phyloP scores from a whole-genome alignment of 2,329 filamentous ascomycete genomes.

The Zarea fungicola region DNA sequence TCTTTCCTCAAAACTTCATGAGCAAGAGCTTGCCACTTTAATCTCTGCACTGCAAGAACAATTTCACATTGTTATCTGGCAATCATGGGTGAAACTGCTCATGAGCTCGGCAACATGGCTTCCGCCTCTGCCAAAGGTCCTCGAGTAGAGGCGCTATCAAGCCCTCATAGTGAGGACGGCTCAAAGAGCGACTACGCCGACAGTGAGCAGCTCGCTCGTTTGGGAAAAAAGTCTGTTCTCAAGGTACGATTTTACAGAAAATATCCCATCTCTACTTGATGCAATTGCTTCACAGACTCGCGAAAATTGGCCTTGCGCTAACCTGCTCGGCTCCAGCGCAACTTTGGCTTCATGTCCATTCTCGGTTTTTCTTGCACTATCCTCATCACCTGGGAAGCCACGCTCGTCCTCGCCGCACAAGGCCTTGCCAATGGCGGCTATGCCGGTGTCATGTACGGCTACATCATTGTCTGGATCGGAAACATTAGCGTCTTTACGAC shows the following conservation, averaged over 20 bases:
- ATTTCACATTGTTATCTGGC: background rate
- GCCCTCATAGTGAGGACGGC: slow-evolving; percentile 1
- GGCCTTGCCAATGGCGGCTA: slow-evolving; percentile 40
- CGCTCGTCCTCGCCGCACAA: slow-evolving; percentile 21
- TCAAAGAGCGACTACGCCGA: slow-evolving; percentile 5
- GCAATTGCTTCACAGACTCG: background rate
- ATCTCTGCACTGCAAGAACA: background rate
- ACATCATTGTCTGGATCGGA: slow-evolving; percentile 39
- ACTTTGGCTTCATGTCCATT: slow-evolving; percentile 40
- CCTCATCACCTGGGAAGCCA: slow-evolving; percentile 44
- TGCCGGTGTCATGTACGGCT: slow-evolving; percentile 45
- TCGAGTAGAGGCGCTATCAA: background rate
- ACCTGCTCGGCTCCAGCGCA: slow-evolving; percentile 24
- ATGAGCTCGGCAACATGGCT: slow-evolving; percentile 11
- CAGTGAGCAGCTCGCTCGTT: slow-evolving; percentile 6
- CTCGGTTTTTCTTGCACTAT: slow-evolving; percentile 42
- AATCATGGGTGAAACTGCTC: background rate
- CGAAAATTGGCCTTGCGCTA: background rate
- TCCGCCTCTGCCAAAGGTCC: slow-evolving; percentile 3
- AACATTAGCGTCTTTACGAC: slow-evolving; percentile 31
- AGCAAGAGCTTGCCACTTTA: background rate
- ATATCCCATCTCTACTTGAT: background rate
- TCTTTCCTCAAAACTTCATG: background rate
- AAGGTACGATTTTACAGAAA: background rate
- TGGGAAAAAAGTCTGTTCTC: slow-evolving; percentile 14